These are phyloP conservation scores for Thalassiosira delicatula DNA, from an alignment of 352 stramenopile species.

Conservation along the genomic window DNA sequence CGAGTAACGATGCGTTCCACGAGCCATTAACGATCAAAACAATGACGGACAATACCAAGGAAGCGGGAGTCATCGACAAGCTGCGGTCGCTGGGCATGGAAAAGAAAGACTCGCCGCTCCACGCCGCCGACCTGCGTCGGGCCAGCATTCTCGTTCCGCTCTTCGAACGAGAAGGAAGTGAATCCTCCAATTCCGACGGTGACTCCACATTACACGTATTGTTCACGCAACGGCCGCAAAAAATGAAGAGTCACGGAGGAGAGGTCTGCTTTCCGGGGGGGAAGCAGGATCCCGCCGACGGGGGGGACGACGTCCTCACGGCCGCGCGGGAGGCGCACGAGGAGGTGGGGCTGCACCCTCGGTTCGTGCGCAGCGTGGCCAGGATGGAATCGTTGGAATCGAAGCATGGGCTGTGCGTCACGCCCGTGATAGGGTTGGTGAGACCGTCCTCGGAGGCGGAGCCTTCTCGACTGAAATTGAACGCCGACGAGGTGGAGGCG, in stretches of 20 bases:
- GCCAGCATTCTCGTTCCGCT: conserved; percentile 68
- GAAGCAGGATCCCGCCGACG: conserved; percentile 89
- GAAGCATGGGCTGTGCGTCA: conserved; percentile 66
- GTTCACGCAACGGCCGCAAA: conserved; percentile 85
- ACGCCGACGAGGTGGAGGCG: conserved; percentile 63
- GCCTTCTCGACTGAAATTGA: conserved; percentile 51
- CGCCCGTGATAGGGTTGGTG: conserved; percentile 64
- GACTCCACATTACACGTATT: conserved; percentile 60
- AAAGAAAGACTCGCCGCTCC: conserved; percentile 39
- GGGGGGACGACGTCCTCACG: conserved; percentile 72
- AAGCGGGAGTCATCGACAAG: conserved; percentile 5
- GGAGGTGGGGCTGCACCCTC: conserved; percentile 68
- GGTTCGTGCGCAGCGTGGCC: conserved; percentile 44
- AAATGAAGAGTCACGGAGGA: conserved; percentile 92
- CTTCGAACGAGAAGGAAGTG: conserved; percentile 51
- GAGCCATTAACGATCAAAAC: neutral
- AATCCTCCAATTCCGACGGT: neutral
- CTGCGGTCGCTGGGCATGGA: conserved; percentile 33
- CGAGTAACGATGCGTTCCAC: neutral
- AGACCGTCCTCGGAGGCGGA: conserved; percentile 20
- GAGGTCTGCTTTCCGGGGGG: conserved; percentile 97
- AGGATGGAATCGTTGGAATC: conserved; percentile 61
- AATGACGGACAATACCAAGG: neutral
- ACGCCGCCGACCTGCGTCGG: conserved; percentile 26
- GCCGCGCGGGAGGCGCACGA: conserved; percentile 71